Conservation (phyloP, 2,329 filamentous ascomycete genomes). For the Colletotrichum paranaense region DNA sequence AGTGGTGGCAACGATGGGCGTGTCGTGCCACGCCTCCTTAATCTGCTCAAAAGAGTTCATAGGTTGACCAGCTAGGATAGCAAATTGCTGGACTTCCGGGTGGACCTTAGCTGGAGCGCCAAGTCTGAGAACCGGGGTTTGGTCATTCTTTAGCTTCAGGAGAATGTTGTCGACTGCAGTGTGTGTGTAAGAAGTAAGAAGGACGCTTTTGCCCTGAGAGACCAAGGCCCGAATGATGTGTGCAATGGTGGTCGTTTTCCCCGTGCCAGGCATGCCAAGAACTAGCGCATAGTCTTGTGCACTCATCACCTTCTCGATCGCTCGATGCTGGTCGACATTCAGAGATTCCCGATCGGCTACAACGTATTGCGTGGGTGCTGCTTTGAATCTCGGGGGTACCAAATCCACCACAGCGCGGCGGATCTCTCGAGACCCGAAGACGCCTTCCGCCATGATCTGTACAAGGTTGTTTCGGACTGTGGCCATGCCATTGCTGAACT, state of each 20-base stretch:
- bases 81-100: slow-evolving; percentile 87
- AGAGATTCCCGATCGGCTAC: slow-evolving; percentile 74
- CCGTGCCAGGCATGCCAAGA: slow-evolving; percentile 96
- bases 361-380: slow-evolving; percentile 70
- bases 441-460: slow-evolving; percentile 86
- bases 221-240: slow-evolving; percentile 95
- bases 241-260: slow-evolving; percentile 97
- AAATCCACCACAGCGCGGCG: slow-evolving; percentile 85
- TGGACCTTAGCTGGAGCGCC: slow-evolving; percentile 89
- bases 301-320: slow-evolving; percentile 95
- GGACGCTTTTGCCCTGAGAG: slow-evolving; percentile 88
- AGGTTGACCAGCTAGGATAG: slow-evolving; percentile 78
- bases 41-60: slow-evolving; percentile 86
- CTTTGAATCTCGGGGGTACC: slow-evolving; percentile 78
- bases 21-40: slow-evolving; percentile 83
- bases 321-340: slow-evolving; percentile 87
- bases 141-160: slow-evolving; percentile 85
- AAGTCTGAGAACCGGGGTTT: slow-evolving; percentile 84
- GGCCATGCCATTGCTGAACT: slow-evolving; percentile 98
- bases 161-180: slow-evolving; percentile 98
- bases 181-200: slow-evolving; percentile 96
- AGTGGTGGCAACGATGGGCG: slow-evolving; percentile 92
- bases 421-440: slow-evolving; percentile 77
- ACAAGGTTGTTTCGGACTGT: slow-evolving; percentile 93
- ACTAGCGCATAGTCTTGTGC: slow-evolving; percentile 97